phyloP scores from a whole-genome alignment of 768 basidiomycete genomes.

The Asterophora lycoperdoides region DNA sequence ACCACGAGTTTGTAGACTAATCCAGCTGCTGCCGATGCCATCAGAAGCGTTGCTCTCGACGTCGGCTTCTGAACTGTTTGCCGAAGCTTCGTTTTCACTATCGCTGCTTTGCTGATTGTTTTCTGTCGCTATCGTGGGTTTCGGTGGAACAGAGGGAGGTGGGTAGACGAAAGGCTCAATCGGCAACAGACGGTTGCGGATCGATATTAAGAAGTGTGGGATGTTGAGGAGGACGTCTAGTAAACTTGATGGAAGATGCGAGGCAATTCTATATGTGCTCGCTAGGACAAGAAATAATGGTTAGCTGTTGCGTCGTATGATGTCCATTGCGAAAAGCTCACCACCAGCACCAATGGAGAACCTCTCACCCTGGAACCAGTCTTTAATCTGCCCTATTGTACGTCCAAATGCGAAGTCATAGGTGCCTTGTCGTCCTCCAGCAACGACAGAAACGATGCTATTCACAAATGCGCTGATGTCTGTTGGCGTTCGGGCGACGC shows the following conservation, averaged over 20 bases:
- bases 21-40: slow-evolving; percentile 66
- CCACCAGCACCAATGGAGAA: slow-evolving; percentile 79
- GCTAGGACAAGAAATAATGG: slow-evolving; percentile 37
- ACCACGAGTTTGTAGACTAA: slow-evolving; percentile 42
- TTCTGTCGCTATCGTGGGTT: slow-evolving; percentile 17
- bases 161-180: slow-evolving; percentile 37
- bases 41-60: slow-evolving; percentile 56
- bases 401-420: slow-evolving; percentile 42
- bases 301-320: background rate
- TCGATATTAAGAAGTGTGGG: slow-evolving; percentile 58
- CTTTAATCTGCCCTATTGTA: slow-evolving; percentile 42
- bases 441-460: slow-evolving; percentile 55
- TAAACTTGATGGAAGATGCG: slow-evolving; percentile 59
- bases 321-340: slow-evolving; percentile 29
- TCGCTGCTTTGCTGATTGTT: slow-evolving; percentile 5
- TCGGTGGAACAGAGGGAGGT: slow-evolving; percentile 26
- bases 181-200: slow-evolving; percentile 59
- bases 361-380: slow-evolving; percentile 63
- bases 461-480: slow-evolving; percentile 56
- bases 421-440: slow-evolving; percentile 45
- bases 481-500: slow-evolving; percentile 48
- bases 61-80: slow-evolving; percentile 61
- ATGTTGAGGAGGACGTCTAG: slow-evolving; percentile 64
- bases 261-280: slow-evolving; percentile 64
- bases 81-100: slow-evolving; percentile 23